phyloP scores from a whole-genome alignment of 2,329 filamentous ascomycete species.

The Aureobasidium sp. region DNA sequence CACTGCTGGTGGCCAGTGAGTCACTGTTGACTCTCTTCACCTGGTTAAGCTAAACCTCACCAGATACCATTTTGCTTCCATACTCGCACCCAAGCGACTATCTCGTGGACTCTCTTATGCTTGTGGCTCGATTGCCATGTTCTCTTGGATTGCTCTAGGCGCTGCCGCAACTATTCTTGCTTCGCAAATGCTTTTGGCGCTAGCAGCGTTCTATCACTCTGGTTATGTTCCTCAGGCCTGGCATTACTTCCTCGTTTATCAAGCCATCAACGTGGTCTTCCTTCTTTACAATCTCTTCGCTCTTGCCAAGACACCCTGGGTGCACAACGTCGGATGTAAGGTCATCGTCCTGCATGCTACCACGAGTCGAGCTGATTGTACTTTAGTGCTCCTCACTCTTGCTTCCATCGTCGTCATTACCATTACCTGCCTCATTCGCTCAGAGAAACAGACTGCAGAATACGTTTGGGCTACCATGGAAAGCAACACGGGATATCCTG shows the following conservation, averaged over 20 bases:
- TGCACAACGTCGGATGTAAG: slow-evolving; percentile 42
- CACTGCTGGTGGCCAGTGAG: slow-evolving; percentile 15
- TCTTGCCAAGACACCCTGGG: slow-evolving; percentile 47
- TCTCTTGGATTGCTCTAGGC: slow-evolving; percentile 18
- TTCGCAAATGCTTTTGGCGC: slow-evolving; percentile 15
- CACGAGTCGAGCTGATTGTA: not conserved
- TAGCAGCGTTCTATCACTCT: slow-evolving; percentile 17
- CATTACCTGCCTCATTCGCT: slow-evolving; percentile 42
- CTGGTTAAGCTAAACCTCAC: not conserved
- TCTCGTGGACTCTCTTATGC: not conserved
- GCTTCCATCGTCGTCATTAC: slow-evolving; percentile 25
- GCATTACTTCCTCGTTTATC: slow-evolving; percentile 17
- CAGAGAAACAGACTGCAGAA: slow-evolving; percentile 28
- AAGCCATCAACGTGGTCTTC: slow-evolving; percentile 36
- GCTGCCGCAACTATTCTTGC: slow-evolving; percentile 21
- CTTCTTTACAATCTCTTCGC: slow-evolving; percentile 52
- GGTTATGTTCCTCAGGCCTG: slow-evolving; percentile 10
- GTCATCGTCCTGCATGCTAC: slow-evolving; percentile 39
- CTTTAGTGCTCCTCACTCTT: slow-evolving; percentile 39
- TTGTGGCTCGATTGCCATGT: slow-evolving; percentile 3
- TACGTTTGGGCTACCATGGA: slow-evolving; percentile 49
- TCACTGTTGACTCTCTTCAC: not conserved
- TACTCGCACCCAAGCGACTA: not conserved
- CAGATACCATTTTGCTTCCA: slow-evolving; percentile 6
- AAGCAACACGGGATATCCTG: slow-evolving; percentile 43